Evolutionary conservation across 371 early-diverging fungal species (phyloP).

Genomic region (Mycotypha africana): DNA sequence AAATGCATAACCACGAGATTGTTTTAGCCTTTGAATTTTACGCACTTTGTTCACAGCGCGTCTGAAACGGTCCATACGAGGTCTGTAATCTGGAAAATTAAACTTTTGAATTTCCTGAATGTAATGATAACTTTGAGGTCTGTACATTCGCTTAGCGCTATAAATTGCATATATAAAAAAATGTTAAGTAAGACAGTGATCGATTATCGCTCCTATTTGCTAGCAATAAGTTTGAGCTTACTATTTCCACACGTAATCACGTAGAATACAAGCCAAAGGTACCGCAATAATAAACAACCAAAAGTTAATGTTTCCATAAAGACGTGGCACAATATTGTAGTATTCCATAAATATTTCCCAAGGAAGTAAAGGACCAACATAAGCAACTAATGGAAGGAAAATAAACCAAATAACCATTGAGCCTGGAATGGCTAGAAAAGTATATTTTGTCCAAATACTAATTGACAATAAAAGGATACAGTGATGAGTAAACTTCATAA

Average conservation of each 20-base stretch:
- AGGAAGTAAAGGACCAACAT: slow-evolving; percentile 57
- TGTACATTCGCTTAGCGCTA: slow-evolving; percentile 22
- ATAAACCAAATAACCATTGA: slow-evolving; percentile 80
- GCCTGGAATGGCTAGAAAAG: slow-evolving; percentile 69
- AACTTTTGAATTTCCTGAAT: slow-evolving; percentile 97
- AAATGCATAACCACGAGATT: slow-evolving; percentile 95
- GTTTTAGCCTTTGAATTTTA: slow-evolving; percentile 85
- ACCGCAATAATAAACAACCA: slow-evolving; percentile 78
- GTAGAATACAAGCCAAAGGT: slow-evolving; percentile 65
- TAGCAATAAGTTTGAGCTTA: slow-evolving; percentile 25
- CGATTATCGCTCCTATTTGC: neutral
- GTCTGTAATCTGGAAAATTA: slow-evolving; percentile 94
- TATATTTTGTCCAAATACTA: slow-evolving; percentile 75
- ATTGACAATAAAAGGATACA: neutral
- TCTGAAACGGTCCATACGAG: slow-evolving; percentile 93
- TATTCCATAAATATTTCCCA: slow-evolving; percentile 67
- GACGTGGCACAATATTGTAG: slow-evolving; percentile 57
- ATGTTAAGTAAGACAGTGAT: neutral
- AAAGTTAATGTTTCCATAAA: slow-evolving; percentile 66
- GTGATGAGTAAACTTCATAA: too few species aligned
- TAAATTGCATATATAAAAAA: neutral
- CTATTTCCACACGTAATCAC: slow-evolving; percentile 89
- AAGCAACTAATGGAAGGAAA: slow-evolving; percentile 72
- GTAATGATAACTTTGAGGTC: slow-evolving; percentile 78
- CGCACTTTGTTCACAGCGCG: slow-evolving; percentile 96